Conservation (phyloP, 2,329 filamentous ascomycete species). For the Fonsecaea nubica region DNA sequence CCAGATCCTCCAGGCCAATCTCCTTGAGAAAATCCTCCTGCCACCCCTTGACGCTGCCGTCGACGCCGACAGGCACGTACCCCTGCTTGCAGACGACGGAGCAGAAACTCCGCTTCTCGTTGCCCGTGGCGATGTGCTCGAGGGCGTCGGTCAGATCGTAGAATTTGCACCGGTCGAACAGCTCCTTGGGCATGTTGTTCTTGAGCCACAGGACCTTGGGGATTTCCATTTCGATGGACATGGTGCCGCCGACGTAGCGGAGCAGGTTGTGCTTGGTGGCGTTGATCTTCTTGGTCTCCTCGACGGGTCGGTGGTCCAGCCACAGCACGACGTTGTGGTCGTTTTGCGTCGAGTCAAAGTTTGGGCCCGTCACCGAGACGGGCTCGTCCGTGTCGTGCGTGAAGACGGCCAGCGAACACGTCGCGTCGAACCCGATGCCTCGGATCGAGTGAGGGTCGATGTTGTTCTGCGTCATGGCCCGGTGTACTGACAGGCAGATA, state of each 20-base stretch:
- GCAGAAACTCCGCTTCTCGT: slow-evolving; percentile 90
- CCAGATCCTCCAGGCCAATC: slow-evolving; percentile 85
- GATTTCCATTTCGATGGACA: slow-evolving; percentile 99
- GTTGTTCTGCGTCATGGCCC: slow-evolving; percentile 79
- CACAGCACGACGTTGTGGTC: slow-evolving; percentile 96
- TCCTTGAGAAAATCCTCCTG: slow-evolving; percentile 89
- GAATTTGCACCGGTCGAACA: slow-evolving; percentile 94
- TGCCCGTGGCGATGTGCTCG: slow-evolving; percentile 91
- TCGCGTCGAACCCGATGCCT: slow-evolving; percentile 96
- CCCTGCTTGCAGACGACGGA: slow-evolving; percentile 98
- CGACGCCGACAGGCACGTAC: slow-evolving; percentile 93
- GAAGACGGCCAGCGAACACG: slow-evolving; percentile 96
- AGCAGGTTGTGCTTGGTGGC: slow-evolving; percentile 89
- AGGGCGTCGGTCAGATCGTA: slow-evolving; percentile 93
- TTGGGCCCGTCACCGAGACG: slow-evolving; percentile 84
- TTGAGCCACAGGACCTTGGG: slow-evolving; percentile 98
- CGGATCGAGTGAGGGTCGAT: slow-evolving; percentile 77
- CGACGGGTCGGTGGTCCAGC: slow-evolving; percentile 91
- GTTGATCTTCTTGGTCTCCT: slow-evolving; percentile 94
- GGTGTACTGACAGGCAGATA: slow-evolving; percentile 86
- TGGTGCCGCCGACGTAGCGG: slow-evolving; percentile 94
- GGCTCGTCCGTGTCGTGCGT: slow-evolving; percentile 87
- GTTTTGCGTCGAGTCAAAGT: slow-evolving; percentile 78
- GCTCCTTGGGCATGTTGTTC: slow-evolving; percentile 92
- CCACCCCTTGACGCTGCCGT: slow-evolving; percentile 97